Base-by-base conservation (phyloP, 2,329 filamentous ascomycete species). In the Chaetomium strumarium region DNA sequence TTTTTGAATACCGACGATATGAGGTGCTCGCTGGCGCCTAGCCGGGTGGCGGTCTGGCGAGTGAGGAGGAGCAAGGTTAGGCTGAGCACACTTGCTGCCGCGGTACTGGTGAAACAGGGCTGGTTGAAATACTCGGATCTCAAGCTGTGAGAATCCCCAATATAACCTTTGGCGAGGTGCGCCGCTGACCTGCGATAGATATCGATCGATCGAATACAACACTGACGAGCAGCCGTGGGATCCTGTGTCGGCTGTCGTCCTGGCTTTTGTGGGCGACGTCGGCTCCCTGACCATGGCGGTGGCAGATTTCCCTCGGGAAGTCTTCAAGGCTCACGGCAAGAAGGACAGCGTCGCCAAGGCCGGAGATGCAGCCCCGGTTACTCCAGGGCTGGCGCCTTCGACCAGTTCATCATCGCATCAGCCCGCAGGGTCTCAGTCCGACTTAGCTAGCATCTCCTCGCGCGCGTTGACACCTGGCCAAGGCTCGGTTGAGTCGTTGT, bases 231-330 rank as follows among this genome's bases (percentile, higher is more conserved):
- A 90, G 41, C 90, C 89, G 0, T 83, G 80, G 62, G 90, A 93
- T 58, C 89, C 90, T 0, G 80, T 95, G 20, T 84, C 86, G 13
- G 89, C 88, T 17, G 87, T 83, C 14, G 84, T 89, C 0, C 81
- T 83, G 41, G 88, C 90, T 0, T 70, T 96, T 1, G 73, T 95
- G n/a, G 86, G 87, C 6, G 92, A 91, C n/a, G 75, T 93, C 43
- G 84, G 86, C 24, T 86, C 80, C 37, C 84, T 96, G 52, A 81
- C 88, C 62, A 86, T 95, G 79, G 88, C 89, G 1, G 77, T 95
- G 38, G 88, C 88, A 1, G 90, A 95, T 63, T 78, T 85, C 59
- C 81, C 81, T 2, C 70, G 77, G 16, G 77, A 81, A 53, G 66
- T 83, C 5, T 80, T 82, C 66, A 77, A 74, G 56, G 61, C 46